Evolutionary conservation across 129 eudicot genomes (phyloP).

Genomic region (Pseudognaphalium luteoalbum): DNA sequence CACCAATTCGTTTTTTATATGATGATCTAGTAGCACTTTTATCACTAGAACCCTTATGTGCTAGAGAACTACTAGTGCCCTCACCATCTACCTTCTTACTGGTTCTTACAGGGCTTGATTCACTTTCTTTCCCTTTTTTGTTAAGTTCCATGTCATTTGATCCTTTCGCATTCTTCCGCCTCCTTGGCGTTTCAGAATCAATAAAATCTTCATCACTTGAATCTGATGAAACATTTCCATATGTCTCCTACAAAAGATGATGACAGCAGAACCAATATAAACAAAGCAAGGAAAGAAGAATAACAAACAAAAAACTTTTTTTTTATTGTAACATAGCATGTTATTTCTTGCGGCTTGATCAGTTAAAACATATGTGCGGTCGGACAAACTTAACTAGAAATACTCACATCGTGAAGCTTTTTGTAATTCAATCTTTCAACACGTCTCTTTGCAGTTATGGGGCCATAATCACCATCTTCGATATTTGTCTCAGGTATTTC

Average conservation of each 20-base stretch:
- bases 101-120: slow-evolving; percentile 25
- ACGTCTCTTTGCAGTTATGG: slow-evolving; percentile 52
- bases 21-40: slow-evolving; percentile 38
- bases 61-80: slow-evolving; percentile 32
- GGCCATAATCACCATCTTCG: slow-evolving; percentile 38
- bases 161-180: slow-evolving; percentile 28
- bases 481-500: slow-evolving; percentile 19
- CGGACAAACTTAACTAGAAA: not conserved
- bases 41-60: slow-evolving; percentile 35
- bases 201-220: slow-evolving; percentile 83
- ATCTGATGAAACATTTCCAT: slow-evolving; percentile 72
- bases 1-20: slow-evolving; percentile 46
- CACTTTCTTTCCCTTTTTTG: slow-evolving; percentile 31
- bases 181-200: slow-evolving; percentile 44
- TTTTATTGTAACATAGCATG: not conserved
- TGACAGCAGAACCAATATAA: slow-evolving; percentile 25
- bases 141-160: slow-evolving; percentile 17
- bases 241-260: slow-evolving; percentile 61
- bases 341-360: not conserved
- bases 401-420: slow-evolving; percentile 82
- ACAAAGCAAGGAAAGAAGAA: slow-evolving; percentile 9
- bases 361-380: not conserved
- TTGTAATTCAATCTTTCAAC: slow-evolving; percentile 82
- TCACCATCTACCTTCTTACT: slow-evolving; percentile 34
- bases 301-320: not conserved